Conservation (phyloP, 805 yeast genomes). For the Saturnispora hagleri region DNA sequence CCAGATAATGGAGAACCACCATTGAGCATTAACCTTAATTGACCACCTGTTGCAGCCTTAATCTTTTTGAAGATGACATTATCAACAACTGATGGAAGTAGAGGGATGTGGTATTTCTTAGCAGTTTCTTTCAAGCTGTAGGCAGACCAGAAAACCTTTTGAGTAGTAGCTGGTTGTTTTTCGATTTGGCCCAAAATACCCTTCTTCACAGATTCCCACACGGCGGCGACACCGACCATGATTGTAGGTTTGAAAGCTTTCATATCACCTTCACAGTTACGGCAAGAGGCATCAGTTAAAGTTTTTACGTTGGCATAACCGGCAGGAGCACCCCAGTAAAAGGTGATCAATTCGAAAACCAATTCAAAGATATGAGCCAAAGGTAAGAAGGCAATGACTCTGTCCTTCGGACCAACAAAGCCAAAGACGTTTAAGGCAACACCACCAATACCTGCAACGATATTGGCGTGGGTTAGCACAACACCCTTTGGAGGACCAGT, state of each 20-base stretch:
- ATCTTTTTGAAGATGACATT: constrained; percentile 73
- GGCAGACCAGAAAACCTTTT: constrained; percentile 85
- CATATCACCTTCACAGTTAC: constrained; percentile 84
- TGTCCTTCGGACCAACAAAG: constrained; percentile 48
- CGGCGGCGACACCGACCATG: constrained; percentile 98
- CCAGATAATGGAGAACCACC: constrained; percentile 89
- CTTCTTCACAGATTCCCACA: constrained; percentile 93
- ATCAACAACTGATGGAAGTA: constrained; percentile 65
- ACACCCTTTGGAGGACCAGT: constrained; percentile 86
- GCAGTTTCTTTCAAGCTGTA: constrained; percentile 63
- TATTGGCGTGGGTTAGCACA: constrained; percentile 52
- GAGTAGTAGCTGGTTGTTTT: constrained; percentile 54
- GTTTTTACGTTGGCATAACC: constrained; percentile 95
- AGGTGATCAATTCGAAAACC: constrained; percentile 67
- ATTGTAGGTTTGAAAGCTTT: constrained; percentile 79
- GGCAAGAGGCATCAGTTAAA: constrained; percentile 69
- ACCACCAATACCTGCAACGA: constrained; percentile 85
- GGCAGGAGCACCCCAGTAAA: constrained; percentile 83
- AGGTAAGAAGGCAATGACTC: constrained; percentile 82
- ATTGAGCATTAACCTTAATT: constrained; percentile 59
- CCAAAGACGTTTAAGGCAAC: constrained; percentile 53
- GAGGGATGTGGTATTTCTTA: constrained; percentile 62
- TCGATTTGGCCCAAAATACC: constrained; percentile 75
- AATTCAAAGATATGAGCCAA: constrained; percentile 94
- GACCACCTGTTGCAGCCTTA: constrained; percentile 92